Conservation (phyloP, 2,329 filamentous ascomycete genomes). For the Venturiaceae sp. region DNA sequence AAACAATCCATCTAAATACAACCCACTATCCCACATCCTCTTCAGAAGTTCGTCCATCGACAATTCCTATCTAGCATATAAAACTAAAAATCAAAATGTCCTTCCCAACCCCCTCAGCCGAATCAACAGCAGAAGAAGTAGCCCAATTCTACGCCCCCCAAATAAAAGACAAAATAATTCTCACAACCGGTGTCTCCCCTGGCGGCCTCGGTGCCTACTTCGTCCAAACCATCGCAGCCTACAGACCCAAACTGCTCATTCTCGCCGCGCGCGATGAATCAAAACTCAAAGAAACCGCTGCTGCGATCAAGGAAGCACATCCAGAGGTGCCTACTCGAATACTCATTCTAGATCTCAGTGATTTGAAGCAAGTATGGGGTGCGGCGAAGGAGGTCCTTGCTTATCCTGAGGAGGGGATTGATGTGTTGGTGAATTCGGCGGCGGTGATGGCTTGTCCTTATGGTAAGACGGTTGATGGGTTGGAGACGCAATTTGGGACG, state of each 20-base stretch:
- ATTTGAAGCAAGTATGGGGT: constrained; percentile 13
- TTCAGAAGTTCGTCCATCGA: too few relatives aligned
- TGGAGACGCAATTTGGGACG: constrained; percentile 23
- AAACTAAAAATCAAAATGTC: not conserved
- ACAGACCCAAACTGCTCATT: constrained; percentile 11
- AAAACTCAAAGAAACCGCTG: constrained; percentile 23
- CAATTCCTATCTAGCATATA: too few relatives aligned
- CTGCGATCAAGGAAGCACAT: constrained; percentile 12
- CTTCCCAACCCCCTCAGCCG: not conserved
- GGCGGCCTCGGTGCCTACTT: constrained; percentile 27
- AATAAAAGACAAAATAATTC: constrained; percentile 7
- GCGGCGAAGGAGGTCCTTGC: constrained; percentile 12
- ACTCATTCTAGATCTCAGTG: constrained; percentile 14
- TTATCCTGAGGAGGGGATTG: constrained; percentile 15
- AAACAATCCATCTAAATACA: not conserved
- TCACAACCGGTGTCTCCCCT: constrained; percentile 27
- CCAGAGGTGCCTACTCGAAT: constrained; percentile 12
- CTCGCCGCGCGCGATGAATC: constrained; percentile 20
- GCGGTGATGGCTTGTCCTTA: constrained; percentile 16
- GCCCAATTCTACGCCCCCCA: not conserved
- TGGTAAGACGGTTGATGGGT: constrained; percentile 18
- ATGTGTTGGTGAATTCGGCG: constrained; percentile 21
- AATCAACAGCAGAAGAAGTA: not conserved
- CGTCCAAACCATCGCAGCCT: constrained; percentile 23
- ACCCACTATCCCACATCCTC: not conserved